Evolutionary conservation across 139 green algal genomes (phyloP).

Genomic region (Tetradesmus obliquus): DNA sequence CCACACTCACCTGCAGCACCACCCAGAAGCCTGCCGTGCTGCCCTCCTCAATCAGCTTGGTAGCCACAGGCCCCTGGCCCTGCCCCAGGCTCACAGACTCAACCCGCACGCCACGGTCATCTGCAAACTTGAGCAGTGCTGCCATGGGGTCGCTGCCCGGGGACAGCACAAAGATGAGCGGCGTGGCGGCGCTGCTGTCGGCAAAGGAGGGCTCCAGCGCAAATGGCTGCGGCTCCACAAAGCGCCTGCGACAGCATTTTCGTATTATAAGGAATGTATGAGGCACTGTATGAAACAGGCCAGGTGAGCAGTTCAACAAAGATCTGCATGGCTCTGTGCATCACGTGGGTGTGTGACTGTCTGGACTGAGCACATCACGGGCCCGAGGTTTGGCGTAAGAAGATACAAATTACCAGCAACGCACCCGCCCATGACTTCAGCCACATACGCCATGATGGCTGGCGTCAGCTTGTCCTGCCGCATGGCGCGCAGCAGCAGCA

Average conservation of each 20-base stretch:
- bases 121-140: constrained; percentile 81
- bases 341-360: too few relatives aligned
- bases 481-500: constrained; percentile 67
- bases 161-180: constrained; percentile 94
- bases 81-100: constrained; percentile 84
- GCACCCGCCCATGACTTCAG: constrained; percentile 66
- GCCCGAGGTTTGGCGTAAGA: not conserved
- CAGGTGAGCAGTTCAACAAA: not conserved
- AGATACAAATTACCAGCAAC: not conserved
- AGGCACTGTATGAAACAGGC: not conserved
- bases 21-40: constrained; percentile 82
- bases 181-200: constrained; percentile 75
- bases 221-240: constrained; percentile 85
- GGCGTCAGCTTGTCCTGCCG: constrained; percentile 55
- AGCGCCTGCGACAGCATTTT: constrained; percentile 51
- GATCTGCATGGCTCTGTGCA: not conserved
- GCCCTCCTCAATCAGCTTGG: constrained; percentile 72
- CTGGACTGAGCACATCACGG: too few relatives aligned
- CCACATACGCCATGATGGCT: constrained; percentile 50
- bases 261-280: not conserved
- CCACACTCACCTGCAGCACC: constrained; percentile 58
- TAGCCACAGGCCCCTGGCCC: constrained; percentile 82
- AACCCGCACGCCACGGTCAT: constrained; percentile 71
- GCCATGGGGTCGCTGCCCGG: constrained; percentile 91
- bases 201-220: constrained; percentile 80